A percentile compares a stretch with the other conserved stretches of the same genome.
Evolutionary conservation across 495 filamentous ascomycete species (phyloP).

Genomic region (Neurospora hispaniola): DNA sequence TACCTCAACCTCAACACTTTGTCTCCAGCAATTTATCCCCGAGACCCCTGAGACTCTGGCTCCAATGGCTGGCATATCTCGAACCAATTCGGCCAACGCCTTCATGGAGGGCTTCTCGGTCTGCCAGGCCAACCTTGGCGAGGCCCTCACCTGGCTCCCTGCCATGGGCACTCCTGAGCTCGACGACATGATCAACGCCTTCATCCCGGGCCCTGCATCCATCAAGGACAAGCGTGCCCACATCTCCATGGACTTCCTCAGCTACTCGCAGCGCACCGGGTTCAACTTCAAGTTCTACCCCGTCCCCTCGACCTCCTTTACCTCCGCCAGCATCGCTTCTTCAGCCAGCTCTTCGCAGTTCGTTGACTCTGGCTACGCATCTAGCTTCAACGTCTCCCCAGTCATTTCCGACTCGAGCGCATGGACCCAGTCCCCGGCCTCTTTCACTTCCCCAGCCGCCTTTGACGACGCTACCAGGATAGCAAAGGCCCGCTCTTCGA

Average conservation of each 20-base stretch:
- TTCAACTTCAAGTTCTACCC: conserved; percentile 42
- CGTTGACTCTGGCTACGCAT: conserved; percentile 33
- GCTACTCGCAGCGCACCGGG: conserved; percentile 31
- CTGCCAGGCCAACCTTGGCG: conserved; percentile 39
- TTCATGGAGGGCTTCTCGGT: conserved; percentile 37
- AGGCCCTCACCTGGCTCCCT: conserved; percentile 42
- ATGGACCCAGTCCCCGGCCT: conserved; percentile 25
- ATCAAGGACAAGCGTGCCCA: conserved; percentile 43
- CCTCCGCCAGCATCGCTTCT: conserved; percentile 24
- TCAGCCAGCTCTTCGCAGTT: conserved; percentile 24
- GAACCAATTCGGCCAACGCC: conserved; percentile 27
- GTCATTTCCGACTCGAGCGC: conserved; percentile 26
- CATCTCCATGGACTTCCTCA: conserved; percentile 45
- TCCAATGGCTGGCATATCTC: conserved; percentile 27
- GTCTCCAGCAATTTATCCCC: neutral
- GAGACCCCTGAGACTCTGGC: neutral
- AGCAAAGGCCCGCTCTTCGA: conserved; percentile 6
- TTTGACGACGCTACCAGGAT: conserved; percentile 5
- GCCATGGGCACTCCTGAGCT: conserved; percentile 42
- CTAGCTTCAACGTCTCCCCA: conserved; percentile 35
- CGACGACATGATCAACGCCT: conserved; percentile 41
- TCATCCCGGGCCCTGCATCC: conserved; percentile 37
- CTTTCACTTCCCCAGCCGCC: conserved; percentile 13
- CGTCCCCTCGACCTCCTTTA: conserved; percentile 26
- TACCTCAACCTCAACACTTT: neutral